phyloP scores from a whole-genome alignment of 768 basidiomycete genomes.

The Albatrellus ellisii region DNA sequence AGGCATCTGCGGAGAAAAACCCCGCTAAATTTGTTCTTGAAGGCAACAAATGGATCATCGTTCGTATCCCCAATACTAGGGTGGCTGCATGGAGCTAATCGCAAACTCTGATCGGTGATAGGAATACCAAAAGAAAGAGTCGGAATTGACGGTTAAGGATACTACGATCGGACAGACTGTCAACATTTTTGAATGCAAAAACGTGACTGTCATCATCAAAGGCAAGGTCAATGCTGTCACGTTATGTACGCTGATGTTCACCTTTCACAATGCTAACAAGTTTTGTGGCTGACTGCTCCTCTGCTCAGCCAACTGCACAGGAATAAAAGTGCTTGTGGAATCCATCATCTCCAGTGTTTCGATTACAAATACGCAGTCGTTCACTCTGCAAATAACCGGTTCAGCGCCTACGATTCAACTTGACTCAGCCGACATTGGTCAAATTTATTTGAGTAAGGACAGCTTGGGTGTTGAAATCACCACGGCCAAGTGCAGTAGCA shows the following conservation, averaged over 20 bases:
- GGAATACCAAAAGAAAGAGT: conserved; percentile 89
- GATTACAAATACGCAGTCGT: conserved; percentile 86
- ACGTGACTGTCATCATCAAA: conserved; percentile 66
- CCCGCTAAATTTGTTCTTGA: conserved; percentile 83
- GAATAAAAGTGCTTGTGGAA: conserved; percentile 79
- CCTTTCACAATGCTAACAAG: not conserved
- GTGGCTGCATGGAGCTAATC: not conserved
- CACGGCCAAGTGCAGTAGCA: conserved; percentile 85
- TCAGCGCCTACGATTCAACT: conserved; percentile 84
- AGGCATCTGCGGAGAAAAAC: conserved; percentile 75
- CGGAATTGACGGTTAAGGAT: conserved; percentile 56
- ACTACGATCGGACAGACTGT: conserved; percentile 72
- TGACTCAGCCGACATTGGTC: conserved; percentile 91
- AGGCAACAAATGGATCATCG: conserved; percentile 89
- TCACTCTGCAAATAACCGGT: conserved; percentile 86
- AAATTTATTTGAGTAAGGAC: conserved; percentile 82
- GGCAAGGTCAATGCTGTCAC: conserved; percentile 95
- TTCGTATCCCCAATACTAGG: conserved; percentile 25
- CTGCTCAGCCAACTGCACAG: conserved; percentile 67
- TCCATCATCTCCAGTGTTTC: conserved; percentile 88
- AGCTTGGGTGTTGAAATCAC: conserved; percentile 77
- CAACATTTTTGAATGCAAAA: conserved; percentile 87
- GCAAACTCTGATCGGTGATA: conserved; percentile 18
- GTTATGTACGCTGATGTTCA: conserved; percentile 55
- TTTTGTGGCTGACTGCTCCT: not conserved